Evolutionary conservation across 1,284 basidiomycete genomes (phyloP).

Genomic region (Phellinidium pouzarii): DNA sequence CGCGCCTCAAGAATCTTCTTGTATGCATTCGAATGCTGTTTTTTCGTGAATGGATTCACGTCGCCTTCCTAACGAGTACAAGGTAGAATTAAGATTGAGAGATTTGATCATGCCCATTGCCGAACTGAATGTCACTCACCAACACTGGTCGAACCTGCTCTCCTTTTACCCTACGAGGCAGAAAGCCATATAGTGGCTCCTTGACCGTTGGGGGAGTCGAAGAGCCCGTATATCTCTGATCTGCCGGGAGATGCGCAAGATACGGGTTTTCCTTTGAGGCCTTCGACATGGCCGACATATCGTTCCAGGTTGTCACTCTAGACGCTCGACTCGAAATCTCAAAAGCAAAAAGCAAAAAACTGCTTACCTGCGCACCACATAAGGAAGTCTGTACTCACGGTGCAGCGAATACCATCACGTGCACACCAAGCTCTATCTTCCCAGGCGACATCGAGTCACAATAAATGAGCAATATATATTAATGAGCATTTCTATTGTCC

Average conservation of each 20-base stretch:
- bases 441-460: too few species aligned
- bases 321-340: not conserved
- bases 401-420: too few species aligned
- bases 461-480: too few species aligned
- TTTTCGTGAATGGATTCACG: constrained; percentile 84
- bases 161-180: constrained; percentile 72
- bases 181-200: constrained; percentile 70
- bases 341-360: not conserved
- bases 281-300: not conserved
- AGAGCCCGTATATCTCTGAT: constrained; percentile 28
- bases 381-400: too few species aligned
- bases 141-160: constrained; percentile 68
- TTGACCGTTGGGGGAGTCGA: constrained; percentile 26
- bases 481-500: too few species aligned
- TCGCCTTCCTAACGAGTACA: constrained; percentile 60
- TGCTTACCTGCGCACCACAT: not conserved
- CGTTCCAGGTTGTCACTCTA: not conserved
- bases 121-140: too few species aligned
- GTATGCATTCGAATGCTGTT: constrained; percentile 74
- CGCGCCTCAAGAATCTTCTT: constrained; percentile 81
- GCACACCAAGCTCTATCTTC: too few species aligned
- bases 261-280: constrained; percentile 46
- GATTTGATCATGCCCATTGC: not conserved
- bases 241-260: constrained; percentile 39
- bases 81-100: not conserved